These are phyloP conservation scores for Hyphopichia khmerensis DNA, from an alignment of 1,139 yeast species.

Conservation along the genomic window DNA sequence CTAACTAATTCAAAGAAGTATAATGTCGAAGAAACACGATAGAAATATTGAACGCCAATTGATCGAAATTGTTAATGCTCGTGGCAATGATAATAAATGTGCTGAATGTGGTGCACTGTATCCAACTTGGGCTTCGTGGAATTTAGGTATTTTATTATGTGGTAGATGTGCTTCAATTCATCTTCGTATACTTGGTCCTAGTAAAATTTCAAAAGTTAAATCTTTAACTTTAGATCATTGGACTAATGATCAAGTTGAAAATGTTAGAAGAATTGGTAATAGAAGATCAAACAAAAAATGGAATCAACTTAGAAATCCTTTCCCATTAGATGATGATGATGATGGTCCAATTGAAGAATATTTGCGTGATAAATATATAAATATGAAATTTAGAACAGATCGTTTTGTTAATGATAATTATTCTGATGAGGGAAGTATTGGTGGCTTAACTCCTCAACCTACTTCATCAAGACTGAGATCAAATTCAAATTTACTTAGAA, in stretches of 20 bases:
- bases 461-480: constrained; percentile 13
- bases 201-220: constrained; percentile 62
- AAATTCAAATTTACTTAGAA: constrained; percentile 7
- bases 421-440: constrained; percentile 13
- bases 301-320: constrained; percentile 61
- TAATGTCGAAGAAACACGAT: constrained; percentile 33
- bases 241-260: constrained; percentile 58
- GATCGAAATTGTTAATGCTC: constrained; percentile 41
- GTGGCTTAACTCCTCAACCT: constrained; percentile 1
- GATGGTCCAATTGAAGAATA: constrained; percentile 50
- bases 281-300: constrained; percentile 60
- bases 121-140: constrained; percentile 58
- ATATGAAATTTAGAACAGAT: constrained; percentile 45
- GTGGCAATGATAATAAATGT: constrained; percentile 55
- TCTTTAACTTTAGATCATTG: constrained; percentile 83
- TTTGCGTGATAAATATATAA: constrained; percentile 53
- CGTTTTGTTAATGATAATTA: constrained; percentile 16
- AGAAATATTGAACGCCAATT: constrained; percentile 42
- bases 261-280: constrained; percentile 65
- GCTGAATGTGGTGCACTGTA: constrained; percentile 68
- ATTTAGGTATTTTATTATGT: constrained; percentile 65
- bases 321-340: constrained; percentile 70
- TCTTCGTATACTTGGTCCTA: constrained; percentile 56
- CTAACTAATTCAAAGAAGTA: too few species aligned
- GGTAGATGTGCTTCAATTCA: constrained; percentile 81